phyloP scores from a whole-genome alignment of 2,329 filamentous ascomycete species.

The Xylaria sp. region DNA sequence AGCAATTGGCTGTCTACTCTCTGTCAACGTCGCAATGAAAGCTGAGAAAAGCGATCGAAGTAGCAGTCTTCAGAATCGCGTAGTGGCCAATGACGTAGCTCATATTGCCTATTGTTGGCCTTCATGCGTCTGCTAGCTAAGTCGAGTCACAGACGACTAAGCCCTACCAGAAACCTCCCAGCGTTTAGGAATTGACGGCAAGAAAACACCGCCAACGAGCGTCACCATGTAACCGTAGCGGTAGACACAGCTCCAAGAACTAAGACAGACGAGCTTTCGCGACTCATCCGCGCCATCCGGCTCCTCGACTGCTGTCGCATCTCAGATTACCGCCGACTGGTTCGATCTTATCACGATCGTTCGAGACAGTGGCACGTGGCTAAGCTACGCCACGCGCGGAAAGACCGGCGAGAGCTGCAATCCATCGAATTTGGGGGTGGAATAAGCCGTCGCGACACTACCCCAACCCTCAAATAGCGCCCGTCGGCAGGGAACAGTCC shows the following conservation, averaged over 20 bases:
- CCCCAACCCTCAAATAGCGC: neutral
- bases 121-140: neutral
- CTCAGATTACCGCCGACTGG: neutral
- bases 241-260: neutral
- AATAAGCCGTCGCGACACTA: neutral
- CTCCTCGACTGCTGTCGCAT: neutral
- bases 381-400: neutral
- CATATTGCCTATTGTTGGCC: neutral
- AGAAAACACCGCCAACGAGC: neutral
- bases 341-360: neutral
- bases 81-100: neutral
- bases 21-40: neutral
- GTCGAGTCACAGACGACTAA: neutral
- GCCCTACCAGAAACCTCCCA: neutral
- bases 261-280: neutral
- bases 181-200: conserved; percentile 3
- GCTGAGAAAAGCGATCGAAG: neutral
- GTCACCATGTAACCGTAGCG: neutral
- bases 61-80: neutral
- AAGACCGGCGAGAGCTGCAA: neutral
- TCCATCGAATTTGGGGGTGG: neutral
- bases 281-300: conserved; percentile 14
- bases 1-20: neutral
- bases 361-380: neutral
- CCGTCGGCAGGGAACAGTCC: neutral